Evolutionary conservation across 2,329 filamentous ascomycete genomes (phyloP).

Genomic region (Pyrenophora graminea): DNA sequence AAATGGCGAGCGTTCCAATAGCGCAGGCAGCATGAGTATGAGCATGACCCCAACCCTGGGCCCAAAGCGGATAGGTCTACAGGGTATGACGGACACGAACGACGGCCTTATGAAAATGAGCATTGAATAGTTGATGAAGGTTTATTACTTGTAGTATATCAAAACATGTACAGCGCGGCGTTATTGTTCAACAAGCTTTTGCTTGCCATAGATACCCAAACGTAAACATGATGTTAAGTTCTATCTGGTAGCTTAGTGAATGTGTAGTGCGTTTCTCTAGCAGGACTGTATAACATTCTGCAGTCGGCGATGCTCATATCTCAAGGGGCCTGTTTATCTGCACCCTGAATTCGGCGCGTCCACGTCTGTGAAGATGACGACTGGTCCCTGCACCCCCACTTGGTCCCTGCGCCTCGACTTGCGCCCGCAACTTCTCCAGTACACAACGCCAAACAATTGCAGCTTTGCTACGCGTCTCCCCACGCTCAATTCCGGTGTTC

Average conservation of each 20-base stretch:
- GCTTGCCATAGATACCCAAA: conserved; percentile 20
- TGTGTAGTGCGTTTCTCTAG: neutral
- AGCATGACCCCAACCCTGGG: conserved; percentile 47
- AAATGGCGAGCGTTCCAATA: conserved; percentile 53
- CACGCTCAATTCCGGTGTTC: neutral
- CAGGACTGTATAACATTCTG: neutral
- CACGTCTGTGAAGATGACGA: neutral
- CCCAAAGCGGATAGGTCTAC: conserved; percentile 61
- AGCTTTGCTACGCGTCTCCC: neutral
- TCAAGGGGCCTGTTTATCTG: neutral
- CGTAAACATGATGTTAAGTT: too few species aligned
- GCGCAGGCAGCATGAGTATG: conserved; percentile 58
- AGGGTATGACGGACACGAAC: conserved; percentile 95
- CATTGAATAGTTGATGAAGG: conserved; percentile 66
- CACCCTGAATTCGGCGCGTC: neutral
- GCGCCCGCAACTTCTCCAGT: conserved; percentile 24
- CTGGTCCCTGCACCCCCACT: conserved; percentile 27
- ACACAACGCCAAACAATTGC: conserved; percentile 13
- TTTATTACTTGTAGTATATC: neutral
- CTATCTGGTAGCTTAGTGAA: too few species aligned
- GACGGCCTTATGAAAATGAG: conserved; percentile 97
- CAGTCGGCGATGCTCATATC: neutral
- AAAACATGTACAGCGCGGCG: conserved; percentile 1
- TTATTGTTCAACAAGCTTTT: neutral
- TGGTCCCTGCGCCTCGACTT: conserved; percentile 22